These are phyloP conservation scores for Alternaria ventricosa DNA, from an alignment of 2,329 filamentous ascomycete genomes.

Conservation along the genomic window DNA sequence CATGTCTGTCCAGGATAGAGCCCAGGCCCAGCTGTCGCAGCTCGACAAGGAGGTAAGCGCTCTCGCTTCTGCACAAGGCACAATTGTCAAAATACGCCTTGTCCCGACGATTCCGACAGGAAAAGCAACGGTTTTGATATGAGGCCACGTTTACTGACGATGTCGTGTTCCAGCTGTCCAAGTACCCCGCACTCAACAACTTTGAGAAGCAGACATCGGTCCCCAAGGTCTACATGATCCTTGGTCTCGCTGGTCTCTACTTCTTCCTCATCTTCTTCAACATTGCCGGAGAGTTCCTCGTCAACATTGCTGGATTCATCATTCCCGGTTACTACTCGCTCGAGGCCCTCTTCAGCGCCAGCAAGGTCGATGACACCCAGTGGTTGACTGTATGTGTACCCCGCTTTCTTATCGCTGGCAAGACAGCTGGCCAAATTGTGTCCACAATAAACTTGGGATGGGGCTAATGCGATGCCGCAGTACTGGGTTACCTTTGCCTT, in stretches of 20 bases:
- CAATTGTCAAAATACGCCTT: slow-evolving; percentile 14
- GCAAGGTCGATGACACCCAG: slow-evolving; percentile 82
- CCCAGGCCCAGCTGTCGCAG: slow-evolving; percentile 76
- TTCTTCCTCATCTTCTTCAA: slow-evolving; percentile 94
- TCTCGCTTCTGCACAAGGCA: slow-evolving; percentile 12
- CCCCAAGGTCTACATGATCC: slow-evolving; percentile 83
- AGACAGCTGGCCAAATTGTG: not conserved
- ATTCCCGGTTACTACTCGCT: slow-evolving; percentile 87
- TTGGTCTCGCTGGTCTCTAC: slow-evolving; percentile 79
- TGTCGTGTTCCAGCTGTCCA: slow-evolving; percentile 69
- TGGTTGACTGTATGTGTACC: slow-evolving; percentile 64
- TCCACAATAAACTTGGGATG: not conserved
- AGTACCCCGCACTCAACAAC: slow-evolving; percentile 83
- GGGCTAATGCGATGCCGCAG: slow-evolving; percentile 47
- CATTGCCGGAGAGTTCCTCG: slow-evolving; percentile 85
- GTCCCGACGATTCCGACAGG: not conserved
- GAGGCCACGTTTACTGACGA: slow-evolving; percentile 26
- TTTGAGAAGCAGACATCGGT: slow-evolving; percentile 83
- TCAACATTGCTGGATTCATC: slow-evolving; percentile 84
- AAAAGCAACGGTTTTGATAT: not conserved
- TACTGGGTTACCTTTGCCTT: slow-evolving; percentile 90
- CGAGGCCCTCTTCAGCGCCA: slow-evolving; percentile 73
- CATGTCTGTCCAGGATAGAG: slow-evolving; percentile 80
- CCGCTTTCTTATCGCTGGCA: slow-evolving; percentile 2
- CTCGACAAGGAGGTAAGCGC: slow-evolving; percentile 81